phyloP scores from a whole-genome alignment of 1,284 basidiomycete species.

The Heterobasidion irregulare region DNA sequence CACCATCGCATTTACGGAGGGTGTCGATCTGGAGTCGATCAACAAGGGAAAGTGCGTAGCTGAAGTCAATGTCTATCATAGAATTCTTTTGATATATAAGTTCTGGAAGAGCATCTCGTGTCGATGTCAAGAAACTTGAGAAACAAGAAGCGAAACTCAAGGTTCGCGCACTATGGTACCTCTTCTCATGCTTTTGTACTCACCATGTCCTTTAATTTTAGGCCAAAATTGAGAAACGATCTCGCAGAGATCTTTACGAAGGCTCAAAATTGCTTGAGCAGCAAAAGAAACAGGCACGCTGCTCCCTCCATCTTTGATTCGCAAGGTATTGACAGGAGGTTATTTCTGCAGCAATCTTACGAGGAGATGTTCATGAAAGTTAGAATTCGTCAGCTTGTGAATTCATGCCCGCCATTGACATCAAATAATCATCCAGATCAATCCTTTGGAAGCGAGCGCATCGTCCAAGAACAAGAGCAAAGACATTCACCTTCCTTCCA shows the following conservation, averaged over 20 bases:
- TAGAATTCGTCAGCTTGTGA: slow-evolving; percentile 1
- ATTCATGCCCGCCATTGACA: not conserved
- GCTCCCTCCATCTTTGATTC: not conserved
- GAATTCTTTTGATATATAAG: slow-evolving; percentile 3
- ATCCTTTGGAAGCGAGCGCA: slow-evolving; percentile 81
- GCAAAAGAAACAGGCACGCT: slow-evolving; percentile 75
- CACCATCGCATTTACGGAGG: slow-evolving; percentile 78
- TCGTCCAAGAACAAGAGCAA: slow-evolving; percentile 90
- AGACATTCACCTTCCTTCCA: slow-evolving; percentile 92
- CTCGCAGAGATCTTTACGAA: slow-evolving; percentile 86
- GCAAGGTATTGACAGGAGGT: not conserved
- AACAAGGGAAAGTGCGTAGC: slow-evolving; percentile 86
- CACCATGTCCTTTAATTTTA: not conserved
- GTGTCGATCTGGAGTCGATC: slow-evolving; percentile 89
- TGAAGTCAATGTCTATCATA: not conserved
- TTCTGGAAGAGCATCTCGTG: slow-evolving; percentile 72
- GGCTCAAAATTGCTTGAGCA: slow-evolving; percentile 93
- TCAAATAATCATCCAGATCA: slow-evolving; percentile 52
- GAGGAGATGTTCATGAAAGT: slow-evolving; percentile 98
- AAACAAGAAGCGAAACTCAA: slow-evolving; percentile 96
- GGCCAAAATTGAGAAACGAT: slow-evolving; percentile 96
- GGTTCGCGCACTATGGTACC: slow-evolving; percentile 5
- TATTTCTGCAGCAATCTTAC: slow-evolving; percentile 70
- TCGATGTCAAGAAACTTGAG: slow-evolving; percentile 97
- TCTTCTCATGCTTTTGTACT: not conserved